Evolutionary conservation across 1,284 basidiomycete species (phyloP).

Genomic region (Cutaneotrichosporon sp.): DNA sequence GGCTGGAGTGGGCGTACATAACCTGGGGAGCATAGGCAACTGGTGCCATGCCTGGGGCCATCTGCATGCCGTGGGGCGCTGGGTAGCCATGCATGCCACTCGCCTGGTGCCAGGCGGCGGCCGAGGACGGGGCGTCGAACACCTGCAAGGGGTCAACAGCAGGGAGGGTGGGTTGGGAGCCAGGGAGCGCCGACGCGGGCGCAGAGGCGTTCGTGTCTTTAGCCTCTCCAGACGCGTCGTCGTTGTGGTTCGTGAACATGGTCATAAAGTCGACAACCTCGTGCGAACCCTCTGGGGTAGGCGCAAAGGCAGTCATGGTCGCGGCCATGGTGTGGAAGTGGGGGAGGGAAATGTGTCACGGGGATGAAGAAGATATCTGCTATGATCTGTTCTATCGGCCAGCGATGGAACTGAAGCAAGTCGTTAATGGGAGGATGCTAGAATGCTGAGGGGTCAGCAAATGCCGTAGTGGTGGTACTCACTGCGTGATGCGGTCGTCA

Average conservation of each 20-base stretch:
- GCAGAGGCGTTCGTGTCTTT: background rate
- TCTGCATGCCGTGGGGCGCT: background rate
- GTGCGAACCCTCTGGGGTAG: slow-evolving; percentile 4
- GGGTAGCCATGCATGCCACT: background rate
- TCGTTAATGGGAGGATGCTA: slow-evolving; percentile 2
- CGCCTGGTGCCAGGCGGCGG: background rate
- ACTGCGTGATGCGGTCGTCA: slow-evolving; percentile 3
- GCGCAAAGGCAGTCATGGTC: slow-evolving; percentile 9
- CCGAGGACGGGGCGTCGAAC: slow-evolving; percentile 5
- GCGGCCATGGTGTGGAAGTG: background rate
- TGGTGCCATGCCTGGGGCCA: slow-evolving; percentile 1
- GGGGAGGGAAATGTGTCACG: background rate
- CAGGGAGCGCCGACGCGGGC: background rate
- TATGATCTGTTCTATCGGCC: slow-evolving; percentile 3
- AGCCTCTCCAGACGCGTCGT: slow-evolving; percentile 4
- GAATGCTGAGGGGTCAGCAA: background rate
- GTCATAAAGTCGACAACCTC: slow-evolving; percentile 23
- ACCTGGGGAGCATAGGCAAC: slow-evolving; percentile 1
- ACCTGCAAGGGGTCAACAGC: slow-evolving; percentile 7
- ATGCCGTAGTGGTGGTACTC: background rate
- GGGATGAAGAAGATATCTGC: background rate
- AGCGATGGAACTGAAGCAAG: background rate
- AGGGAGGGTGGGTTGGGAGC: slow-evolving; percentile 3
- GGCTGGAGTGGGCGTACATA: slow-evolving; percentile 6
- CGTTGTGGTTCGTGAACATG: slow-evolving; percentile 21